These are phyloP conservation scores for Penicillium canariense DNA, from an alignment of 495 filamentous ascomycete genomes.

Conservation along the genomic window DNA sequence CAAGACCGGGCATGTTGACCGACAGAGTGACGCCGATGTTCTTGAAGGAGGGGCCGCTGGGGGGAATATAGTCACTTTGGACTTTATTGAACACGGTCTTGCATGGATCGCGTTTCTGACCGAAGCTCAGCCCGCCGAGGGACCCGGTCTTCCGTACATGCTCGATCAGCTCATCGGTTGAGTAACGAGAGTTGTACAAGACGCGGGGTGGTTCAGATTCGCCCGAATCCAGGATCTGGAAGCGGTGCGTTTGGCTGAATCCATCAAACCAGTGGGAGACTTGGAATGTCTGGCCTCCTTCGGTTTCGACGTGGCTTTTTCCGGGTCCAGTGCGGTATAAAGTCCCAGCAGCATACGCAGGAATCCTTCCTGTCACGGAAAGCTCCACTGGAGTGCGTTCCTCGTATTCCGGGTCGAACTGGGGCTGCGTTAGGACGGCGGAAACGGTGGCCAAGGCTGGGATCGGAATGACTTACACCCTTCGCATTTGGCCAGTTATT, in stretches of 20 bases:
- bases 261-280: constrained; percentile 78
- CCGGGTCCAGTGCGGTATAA: constrained; percentile 75
- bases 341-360: constrained; percentile 55
- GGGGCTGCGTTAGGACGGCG: not conserved
- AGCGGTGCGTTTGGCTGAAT: constrained; percentile 71
- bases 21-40: constrained; percentile 65
- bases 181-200: constrained; percentile 69
- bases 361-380: constrained; percentile 46
- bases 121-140: constrained; percentile 53
- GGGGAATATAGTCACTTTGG: constrained; percentile 49
- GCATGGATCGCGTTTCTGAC: constrained; percentile 65
- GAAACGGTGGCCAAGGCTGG: not conserved
- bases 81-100: constrained; percentile 64
- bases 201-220: constrained; percentile 40
- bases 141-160: constrained; percentile 52
- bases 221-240: constrained; percentile 54
- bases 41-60: constrained; percentile 23
- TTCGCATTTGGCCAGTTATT: constrained; percentile 30
- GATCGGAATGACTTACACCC: constrained; percentile 17
- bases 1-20: constrained; percentile 53
- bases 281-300: constrained; percentile 52
- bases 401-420: constrained; percentile 55
- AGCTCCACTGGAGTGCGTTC: constrained; percentile 49
- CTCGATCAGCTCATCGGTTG: constrained; percentile 55
- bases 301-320: constrained; percentile 52